These are phyloP conservation scores for Aureobasidium sp. DNA, from an alignment of 2,329 filamentous ascomycete species.

Conservation along the genomic window DNA sequence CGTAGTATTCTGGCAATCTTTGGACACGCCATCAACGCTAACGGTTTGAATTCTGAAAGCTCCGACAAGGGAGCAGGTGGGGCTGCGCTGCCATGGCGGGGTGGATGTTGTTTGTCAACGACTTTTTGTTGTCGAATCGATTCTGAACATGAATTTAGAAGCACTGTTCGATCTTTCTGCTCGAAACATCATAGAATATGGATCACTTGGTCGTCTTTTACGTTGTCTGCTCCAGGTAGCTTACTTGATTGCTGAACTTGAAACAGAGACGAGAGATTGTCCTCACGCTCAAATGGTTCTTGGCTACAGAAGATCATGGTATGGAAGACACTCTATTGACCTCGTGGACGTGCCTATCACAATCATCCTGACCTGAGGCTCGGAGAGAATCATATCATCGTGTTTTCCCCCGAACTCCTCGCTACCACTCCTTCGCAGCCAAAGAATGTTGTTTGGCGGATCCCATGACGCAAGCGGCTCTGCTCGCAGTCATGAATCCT, in stretches of 20 bases:
- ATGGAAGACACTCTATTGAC: background rate
- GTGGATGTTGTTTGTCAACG: background rate
- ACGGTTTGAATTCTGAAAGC: conserved; percentile 13
- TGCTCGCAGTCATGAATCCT: conserved; percentile 4
- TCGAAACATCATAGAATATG: too few relatives aligned
- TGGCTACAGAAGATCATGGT: background rate
- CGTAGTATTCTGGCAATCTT: background rate
- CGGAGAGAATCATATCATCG: background rate
- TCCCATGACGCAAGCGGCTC: conserved; percentile 13
- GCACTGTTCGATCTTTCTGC: background rate
- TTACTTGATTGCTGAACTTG: background rate
- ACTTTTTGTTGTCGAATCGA: background rate
- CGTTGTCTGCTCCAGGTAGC: background rate
- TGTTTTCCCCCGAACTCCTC: too few relatives aligned
- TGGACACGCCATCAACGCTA: conserved; percentile 10
- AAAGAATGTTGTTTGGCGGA: background rate
- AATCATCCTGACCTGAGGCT: background rate
- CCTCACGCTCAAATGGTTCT: background rate
- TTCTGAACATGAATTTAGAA: background rate
- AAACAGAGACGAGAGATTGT: background rate
- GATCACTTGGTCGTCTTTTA: background rate
- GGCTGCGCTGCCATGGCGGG: conserved; percentile 5
- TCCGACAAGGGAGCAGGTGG: conserved; percentile 9
- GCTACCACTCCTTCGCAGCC: background rate
- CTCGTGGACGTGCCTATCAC: background rate